phyloP scores from a whole-genome alignment of 495 filamentous ascomycete species.

The Neurospora intermedia region DNA sequence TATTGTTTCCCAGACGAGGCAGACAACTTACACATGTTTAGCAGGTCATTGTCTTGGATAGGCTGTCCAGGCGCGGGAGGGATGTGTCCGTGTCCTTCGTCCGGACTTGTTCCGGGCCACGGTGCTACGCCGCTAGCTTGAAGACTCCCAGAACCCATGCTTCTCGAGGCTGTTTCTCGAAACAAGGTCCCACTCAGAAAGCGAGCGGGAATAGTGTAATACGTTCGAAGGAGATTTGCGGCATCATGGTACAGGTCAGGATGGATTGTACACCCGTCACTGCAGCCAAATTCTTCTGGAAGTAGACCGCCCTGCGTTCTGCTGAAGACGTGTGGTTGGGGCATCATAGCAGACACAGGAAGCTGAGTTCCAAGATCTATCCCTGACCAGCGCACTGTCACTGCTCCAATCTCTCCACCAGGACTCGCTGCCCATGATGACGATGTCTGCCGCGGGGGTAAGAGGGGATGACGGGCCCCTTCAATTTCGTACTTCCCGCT shows the following conservation, averaged over 20 bases:
- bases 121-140: not conserved
- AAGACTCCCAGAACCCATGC: not conserved
- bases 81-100: conserved; percentile 6
- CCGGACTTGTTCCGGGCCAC: conserved; percentile 6
- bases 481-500: not conserved
- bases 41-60: conserved; percentile 18
- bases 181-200: conserved; percentile 5
- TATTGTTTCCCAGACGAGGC: not conserved
- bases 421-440: conserved; percentile 8
- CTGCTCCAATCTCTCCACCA: conserved; percentile 4
- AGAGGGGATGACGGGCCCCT: conserved; percentile 3
- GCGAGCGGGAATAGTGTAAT: conserved; percentile 7
- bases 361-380: conserved; percentile 7
- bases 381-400: conserved; percentile 10
- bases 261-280: conserved; percentile 18
- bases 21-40: conserved; percentile 22
- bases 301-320: conserved; percentile 7
- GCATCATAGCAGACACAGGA: not conserved
- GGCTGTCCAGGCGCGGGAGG: conserved; percentile 6
- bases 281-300: conserved; percentile 11
- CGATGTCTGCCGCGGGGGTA: conserved; percentile 1
- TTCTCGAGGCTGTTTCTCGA: conserved; percentile 6
- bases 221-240: conserved; percentile 13
- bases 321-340: conserved; percentile 13
- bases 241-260: conserved; percentile 21